Base-by-base conservation (phyloP, 805 yeast genomes). In the Lipomyces kockii region DNA sequence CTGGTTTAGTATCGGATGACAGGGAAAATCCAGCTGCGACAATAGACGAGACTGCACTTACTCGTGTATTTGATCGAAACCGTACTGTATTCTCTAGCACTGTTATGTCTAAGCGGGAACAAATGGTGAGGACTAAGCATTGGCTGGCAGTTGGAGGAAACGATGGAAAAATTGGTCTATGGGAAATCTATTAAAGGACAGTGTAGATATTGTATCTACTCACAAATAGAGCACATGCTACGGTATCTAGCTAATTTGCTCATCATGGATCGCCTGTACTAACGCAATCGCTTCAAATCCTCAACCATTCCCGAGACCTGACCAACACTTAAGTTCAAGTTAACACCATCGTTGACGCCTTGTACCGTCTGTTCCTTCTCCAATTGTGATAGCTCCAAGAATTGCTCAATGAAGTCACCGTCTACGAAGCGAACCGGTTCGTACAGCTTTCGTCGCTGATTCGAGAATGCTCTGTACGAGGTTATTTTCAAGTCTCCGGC, bases 101-200 rank as follows among this genome's bases (percentile, higher is more conserved):
- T 7, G n/a, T 52, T 14, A 8, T 32, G 32, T 25, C 39, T 2
- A 61, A 59, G 52, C 68, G 59, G 27, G 52, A 60, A 46, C 43
- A 58, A 53, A 51, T 56, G 43, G 55, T 59, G 22, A 9, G 58
- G 46, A 37, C 34, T n/a, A 37, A 62, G 14, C 73, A 76, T 57
- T 76, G 82, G 73, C 68, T 85, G 0, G 83, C 85, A 4, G 80
- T 82, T 1, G 89, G 86, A 0, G 86, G 83, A 58, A 85, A 83
- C 60, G 89, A 87, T 69, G 89, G 89, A 2, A 78, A 86, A 2
- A 78, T 87, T 1, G 80, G 79, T 12, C 75, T 84, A 11, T 83
- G 81, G 73, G 71, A 71, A n/a, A 57, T 71, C 7, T 71, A 73
- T n/a, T 63, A 58, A 62, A 25, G 49, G 22, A 17, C 11, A n/a